Percentiles rank a stretch among this genome's conserved stretches.
These are phyloP conservation scores for Verticillium klebahnii DNA, from an alignment of 2,329 filamentous ascomycete species.

Conservation along the genomic window DNA sequence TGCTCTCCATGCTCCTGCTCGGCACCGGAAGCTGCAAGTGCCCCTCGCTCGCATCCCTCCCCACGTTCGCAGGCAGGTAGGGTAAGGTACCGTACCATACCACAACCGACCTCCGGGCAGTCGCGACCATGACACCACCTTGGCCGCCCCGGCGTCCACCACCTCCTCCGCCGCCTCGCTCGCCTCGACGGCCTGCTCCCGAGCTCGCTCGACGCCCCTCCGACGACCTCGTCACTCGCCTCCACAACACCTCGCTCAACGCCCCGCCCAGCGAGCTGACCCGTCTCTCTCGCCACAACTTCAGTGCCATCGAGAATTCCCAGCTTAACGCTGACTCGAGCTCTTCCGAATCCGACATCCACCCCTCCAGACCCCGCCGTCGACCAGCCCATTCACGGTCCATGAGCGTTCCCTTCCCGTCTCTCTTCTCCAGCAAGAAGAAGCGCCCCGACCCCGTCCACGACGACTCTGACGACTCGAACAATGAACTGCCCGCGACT, in stretches of 20 bases:
- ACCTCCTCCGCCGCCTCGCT: background rate
- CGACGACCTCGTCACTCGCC: slow-evolving; percentile 28
- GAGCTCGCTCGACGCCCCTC: slow-evolving; percentile 4
- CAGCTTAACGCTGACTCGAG: slow-evolving; percentile 31
- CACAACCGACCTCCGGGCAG: background rate
- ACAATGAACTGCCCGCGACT: slow-evolving; percentile 9
- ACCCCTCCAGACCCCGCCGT: slow-evolving; percentile 19
- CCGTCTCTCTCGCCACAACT: slow-evolving; percentile 15
- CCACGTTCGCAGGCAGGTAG: background rate
- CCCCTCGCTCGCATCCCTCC: background rate
- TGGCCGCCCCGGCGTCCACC: background rate
- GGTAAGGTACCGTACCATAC: background rate
- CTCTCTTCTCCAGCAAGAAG: slow-evolving; percentile 59
- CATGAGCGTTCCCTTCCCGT: slow-evolving; percentile 76
- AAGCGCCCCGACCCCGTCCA: slow-evolving; percentile 41
- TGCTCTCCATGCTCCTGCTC: background rate
- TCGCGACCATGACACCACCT: background rate
- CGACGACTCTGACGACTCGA: slow-evolving; percentile 23
- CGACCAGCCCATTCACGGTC: slow-evolving; percentile 53
- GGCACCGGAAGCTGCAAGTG: background rate
- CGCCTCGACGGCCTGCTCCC: background rate
- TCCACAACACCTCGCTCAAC: slow-evolving; percentile 28
- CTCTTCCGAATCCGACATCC: slow-evolving; percentile 39
- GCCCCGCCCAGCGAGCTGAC: slow-evolving; percentile 11
- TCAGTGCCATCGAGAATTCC: slow-evolving; percentile 15